Evolutionary conservation across 2,329 filamentous ascomycete species (phyloP).

Genomic region (Pleoardoris graminearum): DNA sequence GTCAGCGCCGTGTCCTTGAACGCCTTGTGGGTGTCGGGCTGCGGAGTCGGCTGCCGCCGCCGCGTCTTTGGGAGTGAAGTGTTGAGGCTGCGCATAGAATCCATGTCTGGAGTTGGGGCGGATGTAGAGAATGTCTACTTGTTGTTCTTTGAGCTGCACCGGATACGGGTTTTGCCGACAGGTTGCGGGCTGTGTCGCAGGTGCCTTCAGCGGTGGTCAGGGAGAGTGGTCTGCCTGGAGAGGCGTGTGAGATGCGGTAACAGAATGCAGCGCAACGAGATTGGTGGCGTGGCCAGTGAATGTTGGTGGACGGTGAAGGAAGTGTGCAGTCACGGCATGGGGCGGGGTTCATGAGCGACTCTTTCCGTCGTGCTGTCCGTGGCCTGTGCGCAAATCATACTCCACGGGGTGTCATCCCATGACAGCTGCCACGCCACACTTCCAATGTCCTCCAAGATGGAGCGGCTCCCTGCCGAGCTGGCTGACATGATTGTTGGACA

Average conservation of each 20-base stretch:
- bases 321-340: not conserved
- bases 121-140: not conserved
- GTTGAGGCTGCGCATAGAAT: constrained; percentile 49
- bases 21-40: constrained; percentile 70
- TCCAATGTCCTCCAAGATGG: constrained; percentile 29
- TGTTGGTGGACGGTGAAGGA: not conserved
- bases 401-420: constrained; percentile 1
- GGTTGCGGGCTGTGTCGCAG: not conserved
- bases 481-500: constrained; percentile 27
- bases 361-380: constrained; percentile 1
- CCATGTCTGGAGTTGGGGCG: constrained; percentile 30
- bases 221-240: not conserved
- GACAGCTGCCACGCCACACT: not conserved
- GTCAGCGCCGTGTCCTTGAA: constrained; percentile 93
- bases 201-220: not conserved
- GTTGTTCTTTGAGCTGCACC: not conserved
- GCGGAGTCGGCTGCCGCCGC: constrained; percentile 30
- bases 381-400: constrained; percentile 1
- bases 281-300: not conserved
- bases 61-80: constrained; percentile 44
- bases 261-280: not conserved
- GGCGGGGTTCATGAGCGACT: not conserved
- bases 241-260: not conserved
- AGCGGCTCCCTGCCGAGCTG: constrained; percentile 35
- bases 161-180: not conserved